Evolutionary conservation across 2,329 filamentous ascomycete genomes (phyloP), one percentile per base, ranked within the genome.

Genomic region (Pleochaeta shiraiana): DNA sequence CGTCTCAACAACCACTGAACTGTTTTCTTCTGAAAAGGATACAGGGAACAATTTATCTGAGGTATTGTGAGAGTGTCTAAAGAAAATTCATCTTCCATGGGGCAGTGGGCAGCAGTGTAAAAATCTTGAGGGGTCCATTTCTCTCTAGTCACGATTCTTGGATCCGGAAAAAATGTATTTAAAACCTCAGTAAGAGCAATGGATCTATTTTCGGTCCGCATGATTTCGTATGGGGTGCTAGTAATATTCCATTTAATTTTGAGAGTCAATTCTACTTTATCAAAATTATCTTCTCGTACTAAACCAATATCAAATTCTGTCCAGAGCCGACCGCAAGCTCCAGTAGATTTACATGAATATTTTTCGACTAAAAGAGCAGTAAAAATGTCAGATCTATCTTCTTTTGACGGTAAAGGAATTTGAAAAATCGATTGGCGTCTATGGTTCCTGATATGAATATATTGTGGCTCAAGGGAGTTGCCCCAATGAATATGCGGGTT

Each of bases 1-100:
- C 84, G 79, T 50, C 75, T 74, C 57, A 91, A 73, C 65, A 90
- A 76, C 87, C 87, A 92, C 60, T 83, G 78, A 1, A 90, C 77
- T 1, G 86, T 81, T 66, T 86, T 77, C 64, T 82, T 81, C 72
- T 91, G 88, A 66, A 90, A 91, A 0, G 86, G 86, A 70, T 83
- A 90, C 0, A 90, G 74, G 0, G 74, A 75, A 0, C 82, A 78
- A 55, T 74, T 75, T 63, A 79, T 75, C 30, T 73, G 74, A 0
- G 76, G 74, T 5, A 82, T 72, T 2, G 74, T 43, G 39, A 82
- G 75, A 0, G 74, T 72, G 1, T 71, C 69, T 0, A 77, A 65
- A 3, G 72, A 68, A 19, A 70, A 65, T 63, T 79, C 76, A 4
- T 75, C 70, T n/a, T 75, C 75, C 12, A 75, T 67, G 0, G 87